Conservation (phyloP, 2,329 filamentous ascomycete genomes). For the Hypoxylon sp. region DNA sequence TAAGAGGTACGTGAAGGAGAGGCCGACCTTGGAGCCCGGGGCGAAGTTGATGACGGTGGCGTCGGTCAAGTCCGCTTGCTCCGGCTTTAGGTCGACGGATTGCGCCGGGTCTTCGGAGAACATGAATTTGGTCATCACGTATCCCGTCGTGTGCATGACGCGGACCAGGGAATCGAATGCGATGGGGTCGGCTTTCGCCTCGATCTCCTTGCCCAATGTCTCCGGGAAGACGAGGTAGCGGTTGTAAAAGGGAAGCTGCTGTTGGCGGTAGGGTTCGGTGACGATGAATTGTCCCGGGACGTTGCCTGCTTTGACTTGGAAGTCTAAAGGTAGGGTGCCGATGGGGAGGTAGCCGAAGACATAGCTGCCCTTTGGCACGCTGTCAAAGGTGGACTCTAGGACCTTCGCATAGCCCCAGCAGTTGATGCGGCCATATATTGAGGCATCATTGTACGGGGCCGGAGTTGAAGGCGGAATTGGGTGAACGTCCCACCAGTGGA, state of each 20-base stretch:
- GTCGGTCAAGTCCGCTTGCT: slow-evolving; percentile 54
- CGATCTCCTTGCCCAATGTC: slow-evolving; percentile 29
- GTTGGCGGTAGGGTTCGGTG: slow-evolving; percentile 55
- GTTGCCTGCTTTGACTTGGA: slow-evolving; percentile 54
- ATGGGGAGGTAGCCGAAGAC: slow-evolving; percentile 63
- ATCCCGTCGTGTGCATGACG: slow-evolving; percentile 52
- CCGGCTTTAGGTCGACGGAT: slow-evolving; percentile 43
- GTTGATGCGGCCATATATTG: slow-evolving; percentile 62
- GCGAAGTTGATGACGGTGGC: slow-evolving; percentile 55
- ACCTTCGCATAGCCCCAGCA: slow-evolving; percentile 65
- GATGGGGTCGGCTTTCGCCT: slow-evolving; percentile 40
- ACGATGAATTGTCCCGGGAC: slow-evolving; percentile 56
- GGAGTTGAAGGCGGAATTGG: slow-evolving; percentile 57
- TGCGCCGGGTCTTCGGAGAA: slow-evolving; percentile 51
- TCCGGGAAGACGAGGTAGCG: slow-evolving; percentile 53
- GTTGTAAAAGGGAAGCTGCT: slow-evolving; percentile 63
- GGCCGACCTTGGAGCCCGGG: slow-evolving; percentile 52
- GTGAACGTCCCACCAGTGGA: slow-evolving; percentile 61
- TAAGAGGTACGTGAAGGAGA: slow-evolving; percentile 45
- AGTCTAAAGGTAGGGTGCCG: slow-evolving; percentile 56
- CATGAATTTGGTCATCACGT: slow-evolving; percentile 54
- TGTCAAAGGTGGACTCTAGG: slow-evolving; percentile 57
- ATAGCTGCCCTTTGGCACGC: slow-evolving; percentile 54
- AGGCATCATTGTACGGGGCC: slow-evolving; percentile 55
- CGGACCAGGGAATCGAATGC: slow-evolving; percentile 48